Percentiles rank a stretch among this genome's conserved stretches.
phyloP scores from a whole-genome alignment of 2,329 filamentous ascomycete species.

The Aquanectria penicillioides region DNA sequence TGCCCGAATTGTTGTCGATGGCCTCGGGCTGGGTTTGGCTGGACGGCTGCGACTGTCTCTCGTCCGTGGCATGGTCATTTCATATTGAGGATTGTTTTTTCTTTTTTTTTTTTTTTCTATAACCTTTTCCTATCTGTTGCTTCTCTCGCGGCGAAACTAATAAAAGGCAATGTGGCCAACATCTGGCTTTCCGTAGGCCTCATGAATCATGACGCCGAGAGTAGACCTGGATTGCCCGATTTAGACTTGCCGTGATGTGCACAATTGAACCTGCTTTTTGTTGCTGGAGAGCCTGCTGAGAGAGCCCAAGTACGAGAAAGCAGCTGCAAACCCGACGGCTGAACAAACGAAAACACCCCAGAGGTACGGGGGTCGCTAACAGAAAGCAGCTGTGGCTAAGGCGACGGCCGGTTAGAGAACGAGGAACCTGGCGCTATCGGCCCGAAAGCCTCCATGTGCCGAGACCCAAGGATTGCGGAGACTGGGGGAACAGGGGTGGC shows the following conservation, averaged over 20 bases:
- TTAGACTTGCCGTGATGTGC: background rate
- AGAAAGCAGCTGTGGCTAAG: background rate
- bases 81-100: too few relatives aligned
- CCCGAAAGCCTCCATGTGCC: constrained; percentile 29
- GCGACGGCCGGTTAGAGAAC: constrained; percentile 14
- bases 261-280: constrained; percentile 1
- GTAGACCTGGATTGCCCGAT: background rate
- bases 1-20: too few relatives aligned
- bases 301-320: background rate
- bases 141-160: too few relatives aligned
- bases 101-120: too few relatives aligned
- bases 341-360: background rate
- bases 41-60: too few relatives aligned
- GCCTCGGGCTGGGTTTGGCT: too few relatives aligned
- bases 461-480: constrained; percentile 27
- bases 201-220: background rate
- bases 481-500: constrained; percentile 3
- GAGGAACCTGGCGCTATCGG: constrained; percentile 24
- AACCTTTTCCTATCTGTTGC: too few relatives aligned
- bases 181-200: background rate
- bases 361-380: constrained; percentile 13
- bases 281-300: constrained; percentile 1
- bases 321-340: background rate
- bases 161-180: background rate
- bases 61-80: too few relatives aligned